Evolutionary conservation across 2,329 filamentous ascomycete genomes (phyloP), one percentile per base, ranked within the genome.

Genomic region (Fusarium citri): DNA sequence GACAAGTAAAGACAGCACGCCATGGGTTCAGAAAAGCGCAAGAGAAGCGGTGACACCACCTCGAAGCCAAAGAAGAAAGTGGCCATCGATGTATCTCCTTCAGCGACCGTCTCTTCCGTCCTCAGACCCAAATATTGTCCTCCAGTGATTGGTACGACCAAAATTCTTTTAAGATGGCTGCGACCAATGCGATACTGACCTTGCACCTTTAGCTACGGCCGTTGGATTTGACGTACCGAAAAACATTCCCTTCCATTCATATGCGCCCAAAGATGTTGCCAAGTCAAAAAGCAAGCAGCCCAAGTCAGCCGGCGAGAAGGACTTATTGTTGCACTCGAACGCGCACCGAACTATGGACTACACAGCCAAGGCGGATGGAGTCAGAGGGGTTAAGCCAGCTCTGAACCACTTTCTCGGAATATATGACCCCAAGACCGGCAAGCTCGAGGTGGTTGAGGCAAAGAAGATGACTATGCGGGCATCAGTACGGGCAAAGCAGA

Each of bases 381-480:
- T 72, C 4, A 66, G 74, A 25, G 78, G 76, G 5, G 64, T 72
- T 8, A 76, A 78, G 37, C 77, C 78, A 31, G 66, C 86, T 6
- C 68, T 90, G 47, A 90, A 88, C 56, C 88, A 92, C 77, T 92
- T 89, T 74, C 79, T 92, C 28, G 90, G 88, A 18, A 80, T 92
- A 8, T 91, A 87, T 66, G 89, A 92, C 71, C 87, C 88, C 1
- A 79, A 83, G 34, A 89, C 86, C 0, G 87, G 87, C 22, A 82
- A 87, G 69, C 77, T 92, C 45, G 82, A 90, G 70, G 83, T 92
- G 34, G 82, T 91, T 20, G 85, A 90, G 74, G 88, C 88, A 18
- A 88, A 88, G 77, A 91, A 87, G 80, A 88, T 92, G 85, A 82
- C 86, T 28, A 81, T 92, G 22, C 82, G 88, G 42, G 87, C 86